phyloP scores from a whole-genome alignment of 495 filamentous ascomycete species.

The Hamigera avellanea region DNA sequence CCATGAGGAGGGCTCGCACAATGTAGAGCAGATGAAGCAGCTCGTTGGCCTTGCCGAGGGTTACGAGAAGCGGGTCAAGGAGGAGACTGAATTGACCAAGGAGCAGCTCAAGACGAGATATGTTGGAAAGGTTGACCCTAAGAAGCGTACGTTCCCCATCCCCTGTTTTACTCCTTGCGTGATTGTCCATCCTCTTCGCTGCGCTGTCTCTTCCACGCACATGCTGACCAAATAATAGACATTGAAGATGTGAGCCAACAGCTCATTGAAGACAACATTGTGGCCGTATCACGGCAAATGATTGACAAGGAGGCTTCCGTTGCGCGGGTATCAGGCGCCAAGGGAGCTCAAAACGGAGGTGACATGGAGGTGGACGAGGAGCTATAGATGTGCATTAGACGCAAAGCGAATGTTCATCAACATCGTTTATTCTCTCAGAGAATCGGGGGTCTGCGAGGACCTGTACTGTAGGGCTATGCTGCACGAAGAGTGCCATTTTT shows the following conservation, averaged over 20 bases:
- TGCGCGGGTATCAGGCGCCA: constrained; percentile 37
- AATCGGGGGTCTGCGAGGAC: background rate
- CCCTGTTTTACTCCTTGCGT: no score
- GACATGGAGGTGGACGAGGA: constrained; percentile 51
- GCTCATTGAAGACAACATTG: constrained; percentile 97
- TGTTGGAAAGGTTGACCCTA: constrained; percentile 95
- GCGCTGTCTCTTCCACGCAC: no score
- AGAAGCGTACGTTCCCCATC: constrained; percentile 61
- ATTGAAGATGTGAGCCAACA: constrained; percentile 91
- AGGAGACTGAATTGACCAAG: constrained; percentile 93
- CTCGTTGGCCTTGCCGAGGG: constrained; percentile 85
- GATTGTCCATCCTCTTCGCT: no score
- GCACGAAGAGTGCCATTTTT: no score
- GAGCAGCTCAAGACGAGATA: constrained; percentile 98
- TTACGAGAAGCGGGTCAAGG: constrained; percentile 97
- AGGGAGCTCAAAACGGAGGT: constrained; percentile 43
- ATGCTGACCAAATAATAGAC: constrained; percentile 32
- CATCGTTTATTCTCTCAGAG: no score
- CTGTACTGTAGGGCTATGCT: background rate
- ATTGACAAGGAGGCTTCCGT: constrained; percentile 93
- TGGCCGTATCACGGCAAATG: constrained; percentile 92
- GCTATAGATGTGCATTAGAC: constrained; percentile 23
- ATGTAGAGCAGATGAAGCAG: constrained; percentile 74
- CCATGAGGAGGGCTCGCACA: constrained; percentile 66
- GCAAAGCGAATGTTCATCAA: no score